Evolutionary conservation across 192 early-diverging fungal genomes (phyloP), one percentile per base, ranked within the genome.

Genomic region (Anaeromyces robustus): DNA sequence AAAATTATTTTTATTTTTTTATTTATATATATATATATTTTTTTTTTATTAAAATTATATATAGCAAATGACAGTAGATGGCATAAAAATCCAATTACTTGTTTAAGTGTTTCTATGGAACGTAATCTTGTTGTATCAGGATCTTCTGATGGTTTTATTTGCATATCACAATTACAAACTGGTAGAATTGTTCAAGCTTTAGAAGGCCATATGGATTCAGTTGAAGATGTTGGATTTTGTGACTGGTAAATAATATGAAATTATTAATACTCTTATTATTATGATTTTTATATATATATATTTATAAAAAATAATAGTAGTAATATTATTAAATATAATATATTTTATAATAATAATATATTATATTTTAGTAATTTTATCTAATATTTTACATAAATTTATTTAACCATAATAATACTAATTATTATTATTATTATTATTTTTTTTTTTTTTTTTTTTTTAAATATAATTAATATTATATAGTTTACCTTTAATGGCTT

Each of bases 141-240:
- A 26, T 92, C 92, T 78, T 85, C 89, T 30, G 95, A 97, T 83
- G 88, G 92, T 78, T 92, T 92, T 1, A 91, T 93, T 19, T 89
- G 91, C 79, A 81, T 97, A 16, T 79, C 26, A 78, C 26, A 34
- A 29, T 80, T 78, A 77, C 17, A 12, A 77, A 78, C 31, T 31
- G 59, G 29, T 77, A 83, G 89, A 87, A 94, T 97, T 77, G 84
- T 97, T 77, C 92, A 90, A 30, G 90, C 94, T 14, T 87, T 98
- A 30, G 93, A 95, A 79, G 92, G 93, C 34, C 93, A 95, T 59
- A 86, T 88, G 19, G 95, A 96, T 68, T 95, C 94, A 12, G 86
- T 98, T 17, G 96, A 98, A 85, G 88, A 93, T n/a, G 91, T 94
- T 28, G 91, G 90, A 0, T 96, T 99, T 82, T 97, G 89, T 30